phyloP scores from a whole-genome alignment of 306 rosid genomes.

The Castanea crenata region DNA sequence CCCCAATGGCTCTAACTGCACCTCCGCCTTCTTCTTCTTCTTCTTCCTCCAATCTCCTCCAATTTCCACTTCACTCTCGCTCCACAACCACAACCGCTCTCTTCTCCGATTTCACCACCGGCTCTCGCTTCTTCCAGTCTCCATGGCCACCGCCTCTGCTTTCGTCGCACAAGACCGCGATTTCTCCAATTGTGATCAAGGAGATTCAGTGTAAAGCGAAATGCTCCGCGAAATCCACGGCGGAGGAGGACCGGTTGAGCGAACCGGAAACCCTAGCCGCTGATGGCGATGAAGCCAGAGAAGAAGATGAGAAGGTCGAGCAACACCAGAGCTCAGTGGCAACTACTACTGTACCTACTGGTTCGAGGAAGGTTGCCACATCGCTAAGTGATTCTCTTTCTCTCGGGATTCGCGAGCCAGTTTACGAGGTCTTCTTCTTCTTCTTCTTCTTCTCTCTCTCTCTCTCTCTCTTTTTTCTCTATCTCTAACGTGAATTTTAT shows the following conservation, averaged over 20 bases:
- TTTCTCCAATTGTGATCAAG: constrained; percentile 24
- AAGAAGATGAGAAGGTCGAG: constrained; percentile 18
- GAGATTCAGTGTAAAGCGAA: constrained; percentile 24
- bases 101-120: constrained; percentile 35
- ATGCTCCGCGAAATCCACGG: constrained; percentile 59
- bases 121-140: constrained; percentile 26
- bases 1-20: constrained; percentile 55
- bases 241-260: constrained; percentile 57
- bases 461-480: background rate
- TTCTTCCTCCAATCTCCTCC: constrained; percentile 23
- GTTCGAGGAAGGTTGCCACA: constrained; percentile 38
- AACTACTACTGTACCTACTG: constrained; percentile 2
- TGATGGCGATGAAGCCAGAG: constrained; percentile 24
- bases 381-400: constrained; percentile 57
- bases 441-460: background rate
- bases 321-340: constrained; percentile 14
- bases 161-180: constrained; percentile 26
- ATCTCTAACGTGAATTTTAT: background rate
- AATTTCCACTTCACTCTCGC: constrained; percentile 45
- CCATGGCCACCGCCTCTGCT: constrained; percentile 25
- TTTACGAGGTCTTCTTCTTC: constrained; percentile 64
- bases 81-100: constrained; percentile 30
- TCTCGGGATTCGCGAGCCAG: constrained; percentile 93
- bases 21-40: constrained; percentile 11
- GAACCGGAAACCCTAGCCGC: constrained; percentile 40